Base-by-base conservation (phyloP, 2,329 filamentous ascomycete species). In the Colletotrichum sp. region DNA sequence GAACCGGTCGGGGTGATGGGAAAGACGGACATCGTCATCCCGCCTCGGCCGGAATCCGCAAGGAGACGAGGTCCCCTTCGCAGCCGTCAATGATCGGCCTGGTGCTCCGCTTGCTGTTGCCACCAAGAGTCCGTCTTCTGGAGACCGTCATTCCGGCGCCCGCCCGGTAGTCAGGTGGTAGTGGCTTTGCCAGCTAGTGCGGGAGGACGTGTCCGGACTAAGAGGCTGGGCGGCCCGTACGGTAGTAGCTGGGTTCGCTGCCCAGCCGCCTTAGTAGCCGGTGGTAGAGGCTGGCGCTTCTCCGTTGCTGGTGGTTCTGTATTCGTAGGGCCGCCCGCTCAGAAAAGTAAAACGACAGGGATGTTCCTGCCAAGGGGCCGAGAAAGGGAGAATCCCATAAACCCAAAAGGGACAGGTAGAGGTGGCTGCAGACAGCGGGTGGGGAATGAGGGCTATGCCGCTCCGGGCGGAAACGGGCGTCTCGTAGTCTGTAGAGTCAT, bases 151-250 rank as follows among this genome's bases (percentile, higher is more conserved):
- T 39, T 55, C 60, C 73, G 69, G 69, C 73, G 63, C 69, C 69
- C 63, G 55, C 55, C 63, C 39, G 57, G 34, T 52, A n/a, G 57
- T 76, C 73, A 73, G 63, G 57, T 75, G 73, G 36, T 44, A 57
- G 69, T 72, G 70, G 57, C 73, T 76, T 73, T 26, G 62, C 69
- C 49, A 26, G 21, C 72, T 68, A 63, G 73, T 57, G 69, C 72
- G 69, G 62, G 55, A 72, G 69, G 55, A 69, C 24, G 55, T 32
- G 57, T 30, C 39, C 69, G 39, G 69, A 30, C 60, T 57, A 21
- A 64, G 59, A 57, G 36, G 16, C 69, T 65, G 59, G 30, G 69
- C 36, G 69, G 71, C 60, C 63, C 44, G 36, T 67, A 63, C 69
- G 55, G 24, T 24, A 24, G 57, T 13, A 62, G 36, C 28, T 52